Evolutionary conservation across 306 rosid species (phyloP), one percentile per base, ranked within the genome.

Genomic region (Lathyrus tuberosus): DNA sequence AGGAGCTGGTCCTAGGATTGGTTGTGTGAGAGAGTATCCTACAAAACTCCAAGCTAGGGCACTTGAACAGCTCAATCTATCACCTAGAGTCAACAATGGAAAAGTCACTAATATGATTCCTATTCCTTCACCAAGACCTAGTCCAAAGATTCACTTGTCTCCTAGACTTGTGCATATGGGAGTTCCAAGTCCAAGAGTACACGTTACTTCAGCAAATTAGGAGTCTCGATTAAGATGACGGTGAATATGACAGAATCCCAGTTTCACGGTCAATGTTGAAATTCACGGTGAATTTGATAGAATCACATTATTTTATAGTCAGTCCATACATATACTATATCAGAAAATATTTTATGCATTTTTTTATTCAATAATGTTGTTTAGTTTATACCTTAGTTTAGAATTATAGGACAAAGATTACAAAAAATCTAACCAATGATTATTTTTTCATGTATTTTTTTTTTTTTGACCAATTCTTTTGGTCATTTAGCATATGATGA

Each of bases 71-170:
- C 85, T 91, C 40, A 80, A 87, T 52, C 73, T 88, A 7, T 90
- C 96, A 6, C 96, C 96, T 0, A 85, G 84, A 38, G 73, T 65
- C 77, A 79, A 30, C 67, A 35, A 17, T 14, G 84, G 58, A 78
- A 74, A 57, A 68, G 47, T 57, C 65, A 61, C 54, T 14, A 14
- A 33, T 26, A 83, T 59, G 69, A 57, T 67, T 13, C 92, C 96
- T 2, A 81, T 87, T 8, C 97, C 96, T 13, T 87, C 96, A 1
- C 88, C 95, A 38, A 89, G 96, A 28, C 92, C 92, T 6, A 83
- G 86, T 81, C 90, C 92, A 54, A 81, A 85, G 53, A 4, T 91
- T 38, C 95, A 76, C 52, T 62, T 86, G 5, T 91, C 96, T n/a
- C 91, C 95, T 10, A 85, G 80, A 70, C 82, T 88, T 75, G 82